phyloP scores from a whole-genome alignment of 2,329 filamentous ascomycete genomes.

The Calonectria pteridis region DNA sequence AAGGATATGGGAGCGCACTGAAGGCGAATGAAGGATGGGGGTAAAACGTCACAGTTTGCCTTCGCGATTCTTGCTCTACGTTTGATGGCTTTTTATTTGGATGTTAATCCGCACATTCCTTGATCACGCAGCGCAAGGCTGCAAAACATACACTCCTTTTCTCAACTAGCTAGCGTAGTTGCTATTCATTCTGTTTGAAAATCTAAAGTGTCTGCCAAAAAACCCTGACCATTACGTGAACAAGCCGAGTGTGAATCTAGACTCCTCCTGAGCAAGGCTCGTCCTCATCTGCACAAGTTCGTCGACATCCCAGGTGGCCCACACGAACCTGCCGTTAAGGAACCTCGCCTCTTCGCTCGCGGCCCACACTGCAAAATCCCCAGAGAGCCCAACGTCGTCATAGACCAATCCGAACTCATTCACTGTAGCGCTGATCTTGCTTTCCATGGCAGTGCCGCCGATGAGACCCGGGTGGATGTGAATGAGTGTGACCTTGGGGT shows the following conservation, averaged over 20 bases:
- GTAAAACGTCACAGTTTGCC: neutral
- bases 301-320: constrained; percentile 64
- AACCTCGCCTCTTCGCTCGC: constrained; percentile 59
- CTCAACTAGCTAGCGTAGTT: neutral
- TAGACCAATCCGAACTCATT: constrained; percentile 26
- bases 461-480: constrained; percentile 59
- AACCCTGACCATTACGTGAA: neutral
- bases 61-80: neutral
- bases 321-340: constrained; percentile 59
- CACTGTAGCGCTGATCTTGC: constrained; percentile 24
- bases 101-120: neutral
- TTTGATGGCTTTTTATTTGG: neutral
- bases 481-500: constrained; percentile 53
- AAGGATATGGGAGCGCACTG: neutral
- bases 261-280: constrained; percentile 45
- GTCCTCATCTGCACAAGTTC: constrained; percentile 57
- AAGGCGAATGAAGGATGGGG: neutral
- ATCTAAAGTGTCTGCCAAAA: neutral
- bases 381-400: constrained; percentile 50
- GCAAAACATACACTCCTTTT: neutral
- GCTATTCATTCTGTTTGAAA: neutral
- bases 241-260: constrained; percentile 37
- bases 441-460: constrained; percentile 46
- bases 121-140: neutral
- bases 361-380: constrained; percentile 59